A percentile compares a stretch with the other conserved stretches of the same genome.
These are phyloP conservation scores for Polychytrium aggregatum DNA, from an alignment of 192 early-diverging fungal genomes.

Conservation along the genomic window DNA sequence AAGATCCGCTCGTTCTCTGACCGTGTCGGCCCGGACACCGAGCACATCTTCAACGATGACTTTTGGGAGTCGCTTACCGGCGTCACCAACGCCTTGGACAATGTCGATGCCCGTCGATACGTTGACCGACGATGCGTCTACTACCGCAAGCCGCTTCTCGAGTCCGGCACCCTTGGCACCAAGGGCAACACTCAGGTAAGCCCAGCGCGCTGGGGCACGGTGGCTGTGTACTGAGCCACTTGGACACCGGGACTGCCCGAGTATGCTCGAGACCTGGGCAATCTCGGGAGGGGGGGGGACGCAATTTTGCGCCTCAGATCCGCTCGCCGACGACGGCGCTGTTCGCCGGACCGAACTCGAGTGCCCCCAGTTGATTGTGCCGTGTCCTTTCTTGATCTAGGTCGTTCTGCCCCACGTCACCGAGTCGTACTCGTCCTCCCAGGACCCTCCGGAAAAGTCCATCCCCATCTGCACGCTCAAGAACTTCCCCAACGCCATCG, in stretches of 20 bases:
- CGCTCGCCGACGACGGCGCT: too few species aligned
- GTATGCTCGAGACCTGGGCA: too few species aligned
- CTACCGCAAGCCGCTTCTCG: constrained; percentile 86
- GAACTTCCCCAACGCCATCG: constrained; percentile 92
- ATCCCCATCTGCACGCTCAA: constrained; percentile 97
- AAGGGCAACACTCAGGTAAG: constrained; percentile 96
- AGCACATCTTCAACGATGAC: constrained; percentile 78
- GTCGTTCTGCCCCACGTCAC: constrained; percentile 89
- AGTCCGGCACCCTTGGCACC: constrained; percentile 96
- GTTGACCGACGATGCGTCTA: constrained; percentile 96
- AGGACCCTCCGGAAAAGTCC: constrained; percentile 95
- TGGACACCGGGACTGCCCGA: too few species aligned
- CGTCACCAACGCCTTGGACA: constrained; percentile 97
- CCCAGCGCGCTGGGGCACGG: too few species aligned
- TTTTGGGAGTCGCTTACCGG: constrained; percentile 84
- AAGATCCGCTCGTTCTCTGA: constrained; percentile 62
- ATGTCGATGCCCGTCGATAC: constrained; percentile 94
- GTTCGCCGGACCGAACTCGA: too few species aligned
- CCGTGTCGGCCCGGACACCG: constrained; percentile 89
- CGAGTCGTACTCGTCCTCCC: constrained; percentile 96
- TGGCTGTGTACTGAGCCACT: too few species aligned
- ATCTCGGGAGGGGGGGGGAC: too few species aligned
- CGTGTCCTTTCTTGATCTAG: too few species aligned
- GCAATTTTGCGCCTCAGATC: too few species aligned
- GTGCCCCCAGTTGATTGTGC: too few species aligned